A percentile compares a stretch with the other conserved stretches of the same genome.
These are phyloP conservation scores for Sporothrix luriei DNA, from an alignment of 2,329 filamentous ascomycete genomes.

Conservation along the genomic window DNA sequence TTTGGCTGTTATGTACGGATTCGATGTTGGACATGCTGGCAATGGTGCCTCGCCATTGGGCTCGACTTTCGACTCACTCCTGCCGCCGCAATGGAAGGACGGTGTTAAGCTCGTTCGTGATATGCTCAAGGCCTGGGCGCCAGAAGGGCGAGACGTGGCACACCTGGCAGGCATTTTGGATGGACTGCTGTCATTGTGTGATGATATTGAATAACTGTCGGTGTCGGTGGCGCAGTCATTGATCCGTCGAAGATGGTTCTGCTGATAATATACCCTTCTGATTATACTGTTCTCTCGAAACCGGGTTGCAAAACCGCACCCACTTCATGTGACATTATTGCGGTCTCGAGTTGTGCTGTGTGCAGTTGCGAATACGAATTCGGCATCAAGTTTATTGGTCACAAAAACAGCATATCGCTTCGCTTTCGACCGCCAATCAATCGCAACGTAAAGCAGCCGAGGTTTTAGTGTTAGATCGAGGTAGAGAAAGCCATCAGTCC, in stretches of 20 bases:
- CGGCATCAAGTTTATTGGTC: too few species aligned
- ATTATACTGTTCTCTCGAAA: too few species aligned
- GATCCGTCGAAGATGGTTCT: too few species aligned
- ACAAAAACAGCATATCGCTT: background rate
- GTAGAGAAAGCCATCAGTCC: background rate
- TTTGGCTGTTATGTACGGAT: background rate
- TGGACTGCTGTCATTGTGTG: conserved; percentile 5
- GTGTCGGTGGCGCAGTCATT: too few species aligned
- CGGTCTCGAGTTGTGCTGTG: too few species aligned
- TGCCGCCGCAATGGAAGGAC: conserved; percentile 10
- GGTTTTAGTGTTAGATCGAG: background rate
- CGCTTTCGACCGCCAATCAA: too few species aligned
- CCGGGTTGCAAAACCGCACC: too few species aligned
- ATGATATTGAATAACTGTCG: conserved; percentile 2
- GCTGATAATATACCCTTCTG: too few species aligned
- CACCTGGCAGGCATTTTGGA: background rate
- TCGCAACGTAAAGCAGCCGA: background rate
- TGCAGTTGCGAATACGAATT: too few species aligned
- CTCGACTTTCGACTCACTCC: background rate
- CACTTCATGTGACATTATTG: too few species aligned
- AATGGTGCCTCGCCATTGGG: background rate
- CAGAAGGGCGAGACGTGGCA: conserved; percentile 8
- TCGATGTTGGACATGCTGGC: background rate
- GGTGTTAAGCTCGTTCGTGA: conserved; percentile 8
- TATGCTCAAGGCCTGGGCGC: conserved; percentile 4